These are phyloP conservation scores for Cladosporium sp. DNA, from an alignment of 2,329 filamentous ascomycete genomes.

Conservation along the genomic window DNA sequence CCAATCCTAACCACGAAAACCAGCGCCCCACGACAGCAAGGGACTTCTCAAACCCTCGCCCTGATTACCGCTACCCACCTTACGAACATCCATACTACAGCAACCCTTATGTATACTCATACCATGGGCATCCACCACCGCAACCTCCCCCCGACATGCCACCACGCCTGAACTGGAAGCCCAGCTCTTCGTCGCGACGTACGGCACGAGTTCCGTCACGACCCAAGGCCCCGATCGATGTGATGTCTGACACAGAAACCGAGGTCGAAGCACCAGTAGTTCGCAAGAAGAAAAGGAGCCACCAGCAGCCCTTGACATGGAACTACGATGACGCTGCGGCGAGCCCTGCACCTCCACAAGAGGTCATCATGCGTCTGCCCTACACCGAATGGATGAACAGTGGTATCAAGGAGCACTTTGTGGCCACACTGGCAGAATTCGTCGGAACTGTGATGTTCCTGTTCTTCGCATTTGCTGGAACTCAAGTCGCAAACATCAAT, in stretches of 20 bases:
- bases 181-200: constrained; percentile 3
- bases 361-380: constrained; percentile 35
- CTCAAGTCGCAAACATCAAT: constrained; percentile 51
- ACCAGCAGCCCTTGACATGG: constrained; percentile 9
- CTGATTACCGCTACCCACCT: constrained; percentile 15
- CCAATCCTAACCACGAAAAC: constrained; percentile 29
- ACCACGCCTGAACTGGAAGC: constrained; percentile 21
- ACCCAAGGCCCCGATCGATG: constrained; percentile 14
- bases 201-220: not conserved
- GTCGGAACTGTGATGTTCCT: constrained; percentile 54
- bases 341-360: constrained; percentile 24
- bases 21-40: constrained; percentile 22
- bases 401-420: constrained; percentile 29
- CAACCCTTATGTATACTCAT: constrained; percentile 29
- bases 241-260: constrained; percentile 27
- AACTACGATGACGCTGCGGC: not conserved
- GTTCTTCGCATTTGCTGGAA: constrained; percentile 50
- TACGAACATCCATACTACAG: constrained; percentile 31
- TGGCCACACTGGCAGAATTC: constrained; percentile 48
- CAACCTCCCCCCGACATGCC: constrained; percentile 21
- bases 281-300: constrained; percentile 18
- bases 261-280: constrained; percentile 23
- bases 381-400: constrained; percentile 37
- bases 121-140: constrained; percentile 24
- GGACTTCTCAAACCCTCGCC: not conserved